Evolutionary conservation across 495 filamentous ascomycete species (phyloP).

Genomic region (Hypomontagnella monticulosa): DNA sequence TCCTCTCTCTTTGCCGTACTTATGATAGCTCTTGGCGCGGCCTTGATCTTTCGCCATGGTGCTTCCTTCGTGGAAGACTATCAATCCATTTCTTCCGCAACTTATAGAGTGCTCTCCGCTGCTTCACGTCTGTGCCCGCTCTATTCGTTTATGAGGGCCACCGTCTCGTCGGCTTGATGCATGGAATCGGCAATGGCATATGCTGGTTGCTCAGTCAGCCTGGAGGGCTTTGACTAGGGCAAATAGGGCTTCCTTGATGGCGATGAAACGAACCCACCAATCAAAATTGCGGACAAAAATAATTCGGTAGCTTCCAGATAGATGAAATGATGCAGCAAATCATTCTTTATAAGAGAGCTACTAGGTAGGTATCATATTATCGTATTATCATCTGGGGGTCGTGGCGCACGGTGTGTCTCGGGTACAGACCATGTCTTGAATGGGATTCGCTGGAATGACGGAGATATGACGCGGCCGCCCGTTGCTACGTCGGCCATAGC

Average conservation of each 20-base stretch:
- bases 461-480: slow-evolving; percentile 11
- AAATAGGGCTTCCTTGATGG: neutral
- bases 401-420: slow-evolving; percentile 12
- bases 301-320: neutral
- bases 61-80: no score
- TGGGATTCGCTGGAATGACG: slow-evolving; percentile 11
- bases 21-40: slow-evolving; percentile 8
- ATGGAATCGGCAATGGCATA: no score
- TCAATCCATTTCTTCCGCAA: no score
- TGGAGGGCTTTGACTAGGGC: slow-evolving; percentile 10
- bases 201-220: neutral
- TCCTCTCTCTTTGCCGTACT: neutral
- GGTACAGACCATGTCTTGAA: neutral
- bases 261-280: neutral
- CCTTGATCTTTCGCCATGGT: neutral
- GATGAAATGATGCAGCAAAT: neutral
- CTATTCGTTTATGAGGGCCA: no score
- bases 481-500: no score
- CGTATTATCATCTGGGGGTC: neutral
- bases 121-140: no score
- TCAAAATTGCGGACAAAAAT: neutral
- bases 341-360: no score
- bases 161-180: no score
- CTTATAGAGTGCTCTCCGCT: no score
- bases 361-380: no score